These are phyloP conservation scores for Lophiotrema nucula DNA, from an alignment of 495 filamentous ascomycete genomes.

Conservation along the genomic window DNA sequence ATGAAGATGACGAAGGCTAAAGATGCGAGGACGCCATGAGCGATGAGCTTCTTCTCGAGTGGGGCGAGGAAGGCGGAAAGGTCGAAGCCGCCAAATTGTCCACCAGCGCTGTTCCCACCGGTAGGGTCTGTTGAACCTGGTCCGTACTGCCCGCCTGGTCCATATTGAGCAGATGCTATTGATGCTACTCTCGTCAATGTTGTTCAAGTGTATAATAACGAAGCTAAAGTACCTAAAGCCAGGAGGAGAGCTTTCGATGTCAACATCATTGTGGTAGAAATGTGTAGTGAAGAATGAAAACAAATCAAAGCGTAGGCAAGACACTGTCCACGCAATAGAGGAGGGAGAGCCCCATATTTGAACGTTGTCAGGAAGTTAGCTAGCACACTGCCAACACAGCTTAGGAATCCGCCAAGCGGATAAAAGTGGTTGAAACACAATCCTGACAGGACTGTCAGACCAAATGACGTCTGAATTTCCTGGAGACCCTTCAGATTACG, in stretches of 20 bases:
- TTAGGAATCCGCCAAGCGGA: neutral
- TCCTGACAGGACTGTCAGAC: neutral
- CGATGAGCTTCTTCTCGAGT: constrained; percentile 35
- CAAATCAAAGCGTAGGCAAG: too few species aligned
- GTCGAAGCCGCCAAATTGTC: constrained; percentile 5
- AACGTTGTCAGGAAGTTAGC: neutral
- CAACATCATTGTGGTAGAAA: too few species aligned
- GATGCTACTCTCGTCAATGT: too few species aligned
- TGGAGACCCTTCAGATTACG: constrained; percentile 8
- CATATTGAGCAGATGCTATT: constrained; percentile 12
- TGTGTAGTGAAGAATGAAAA: too few species aligned
- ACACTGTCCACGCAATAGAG: neutral
- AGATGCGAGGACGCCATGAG: constrained; percentile 42
- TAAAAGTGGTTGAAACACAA: constrained; percentile 6
- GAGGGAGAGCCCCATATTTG: neutral
- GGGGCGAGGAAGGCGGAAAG: neutral
- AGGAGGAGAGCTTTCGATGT: too few species aligned
- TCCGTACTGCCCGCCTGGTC: constrained; percentile 15
- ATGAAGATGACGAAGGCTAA: constrained; percentile 48
- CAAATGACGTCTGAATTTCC: constrained; percentile 16
- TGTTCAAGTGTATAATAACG: too few species aligned
- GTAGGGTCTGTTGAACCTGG: neutral
- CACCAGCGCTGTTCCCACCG: neutral
- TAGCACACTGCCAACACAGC: neutral
- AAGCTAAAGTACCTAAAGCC: too few species aligned